phyloP scores from a whole-genome alignment of 352 stramenopile species.

The Plasmopara halstedii region DNA sequence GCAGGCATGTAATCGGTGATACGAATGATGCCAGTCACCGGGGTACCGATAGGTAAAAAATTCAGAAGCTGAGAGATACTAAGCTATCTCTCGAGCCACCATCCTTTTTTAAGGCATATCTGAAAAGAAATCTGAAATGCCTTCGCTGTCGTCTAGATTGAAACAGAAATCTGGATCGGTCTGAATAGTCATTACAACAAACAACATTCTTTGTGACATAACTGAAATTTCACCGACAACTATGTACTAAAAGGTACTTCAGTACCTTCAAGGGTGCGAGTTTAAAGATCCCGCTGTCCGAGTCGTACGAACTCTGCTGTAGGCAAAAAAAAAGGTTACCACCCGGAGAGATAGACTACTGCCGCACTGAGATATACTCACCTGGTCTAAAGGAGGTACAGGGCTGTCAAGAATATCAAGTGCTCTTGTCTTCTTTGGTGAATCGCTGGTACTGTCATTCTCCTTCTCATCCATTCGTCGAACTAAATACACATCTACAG shows the following conservation, averaged over 20 bases:
- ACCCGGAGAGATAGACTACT: neutral
- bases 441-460: slow-evolving; percentile 9
- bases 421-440: slow-evolving; percentile 9
- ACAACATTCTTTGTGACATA: too few relatives aligned
- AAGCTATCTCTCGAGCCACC: slow-evolving; percentile 2
- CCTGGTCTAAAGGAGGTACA: slow-evolving; percentile 48
- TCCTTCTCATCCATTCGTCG: slow-evolving; percentile 49
- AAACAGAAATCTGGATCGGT: slow-evolving; percentile 86
- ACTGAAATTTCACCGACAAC: neutral
- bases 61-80: slow-evolving; percentile 9
- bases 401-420: slow-evolving; percentile 25
- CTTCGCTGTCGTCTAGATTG: slow-evolving; percentile 81
- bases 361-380: slow-evolving; percentile 9
- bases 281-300: slow-evolving; percentile 77
- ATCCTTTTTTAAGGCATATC: slow-evolving; percentile 46
- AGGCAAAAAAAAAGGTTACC: slow-evolving; percentile 1
- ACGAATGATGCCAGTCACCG: slow-evolving; percentile 4
- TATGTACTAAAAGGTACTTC: neutral
- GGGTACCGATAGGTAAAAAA: neutral
- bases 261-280: slow-evolving; percentile 77
- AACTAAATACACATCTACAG: slow-evolving; percentile 89
- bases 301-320: slow-evolving; percentile 75
- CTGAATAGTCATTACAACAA: too few relatives aligned
- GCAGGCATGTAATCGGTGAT: slow-evolving; percentile 12
- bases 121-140: slow-evolving; percentile 84